A percentile compares a stretch with the other conserved stretches of the same genome.
Conservation (phyloP, 768 basidiomycete genomes). For the Lactarius pseudohatsudake region DNA sequence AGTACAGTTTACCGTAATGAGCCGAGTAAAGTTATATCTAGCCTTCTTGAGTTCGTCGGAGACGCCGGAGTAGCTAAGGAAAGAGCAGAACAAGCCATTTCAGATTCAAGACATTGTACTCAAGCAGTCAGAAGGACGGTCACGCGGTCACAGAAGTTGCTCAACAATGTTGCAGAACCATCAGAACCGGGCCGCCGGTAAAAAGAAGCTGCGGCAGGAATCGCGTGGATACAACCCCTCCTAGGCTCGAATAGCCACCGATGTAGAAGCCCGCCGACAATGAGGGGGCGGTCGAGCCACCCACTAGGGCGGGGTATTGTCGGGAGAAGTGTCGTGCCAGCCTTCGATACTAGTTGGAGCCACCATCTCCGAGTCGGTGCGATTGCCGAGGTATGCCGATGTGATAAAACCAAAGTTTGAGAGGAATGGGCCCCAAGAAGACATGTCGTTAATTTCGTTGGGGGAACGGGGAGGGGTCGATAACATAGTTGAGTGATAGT, state of each 20-base stretch:
- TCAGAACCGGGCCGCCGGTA: neutral
- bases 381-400: neutral
- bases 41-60: neutral
- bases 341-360: neutral
- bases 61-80: neutral
- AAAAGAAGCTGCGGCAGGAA: neutral
- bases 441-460: neutral
- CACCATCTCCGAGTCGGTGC: neutral
- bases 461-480: neutral
- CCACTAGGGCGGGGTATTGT: neutral
- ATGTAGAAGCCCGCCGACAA: neutral
- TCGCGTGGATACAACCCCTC: neutral
- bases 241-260: neutral
- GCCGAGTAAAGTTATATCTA: neutral
- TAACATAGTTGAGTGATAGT: neutral
- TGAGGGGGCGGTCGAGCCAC: neutral
- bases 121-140: slow-evolving; percentile 13
- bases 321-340: neutral
- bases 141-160: neutral
- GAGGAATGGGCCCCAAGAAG: neutral
- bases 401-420: neutral
- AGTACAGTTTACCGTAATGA: neutral
- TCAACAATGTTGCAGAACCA: neutral
- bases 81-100: neutral
- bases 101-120: neutral